Base-by-base conservation (phyloP, 225 moss, liverwort and hornwort genomes). In the Rhytidiadelphus loreus region DNA sequence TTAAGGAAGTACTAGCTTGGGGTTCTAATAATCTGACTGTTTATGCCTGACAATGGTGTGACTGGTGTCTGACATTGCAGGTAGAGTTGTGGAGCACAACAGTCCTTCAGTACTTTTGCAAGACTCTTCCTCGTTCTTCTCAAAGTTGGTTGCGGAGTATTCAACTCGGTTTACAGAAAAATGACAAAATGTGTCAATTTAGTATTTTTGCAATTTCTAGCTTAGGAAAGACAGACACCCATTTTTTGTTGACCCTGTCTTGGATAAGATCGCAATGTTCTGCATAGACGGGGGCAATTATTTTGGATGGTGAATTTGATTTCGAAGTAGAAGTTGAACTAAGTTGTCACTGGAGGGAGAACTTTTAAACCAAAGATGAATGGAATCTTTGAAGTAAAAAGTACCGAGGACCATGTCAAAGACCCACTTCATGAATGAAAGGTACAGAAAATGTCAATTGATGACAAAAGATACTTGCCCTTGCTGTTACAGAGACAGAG, bases 111-210 rank as follows among this genome's bases (percentile, higher is more conserved):
- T 46, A 37, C 91, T 93, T 60, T 66, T 94, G 68, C 92, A 90
- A 23, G 89, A 92, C 87, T 68, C 75, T 11, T 62, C 91, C 66
- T 92, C 92, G 57, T 91, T 92, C 77, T 92, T 92, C 87, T 94
- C 93, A 4, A 92, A 92, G 73, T 30, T 94, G 68, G 86, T 93
- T 19, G 66, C 35, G 82, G 91, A 90, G 30, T 92, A 92, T 84
- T 92, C 92, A 66, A 83, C 69, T 80, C 65, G 70, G 18, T 86
- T 85, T n/a, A 75, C 75, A 61, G 50, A 85, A 46, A 48, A 48
- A 35, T 85, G 85, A 60, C 2, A 24, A 19, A 44, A 56, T 5
- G 13, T 59, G 30, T 59, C 32, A 60, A 5, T 37, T 84, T 23
- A 29, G n/a, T 75, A 1, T 65, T 37, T 8, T 58, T 12, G 13